Conservation (phyloP, 2,329 filamentous ascomycete species). For the Zarea fungicola region DNA sequence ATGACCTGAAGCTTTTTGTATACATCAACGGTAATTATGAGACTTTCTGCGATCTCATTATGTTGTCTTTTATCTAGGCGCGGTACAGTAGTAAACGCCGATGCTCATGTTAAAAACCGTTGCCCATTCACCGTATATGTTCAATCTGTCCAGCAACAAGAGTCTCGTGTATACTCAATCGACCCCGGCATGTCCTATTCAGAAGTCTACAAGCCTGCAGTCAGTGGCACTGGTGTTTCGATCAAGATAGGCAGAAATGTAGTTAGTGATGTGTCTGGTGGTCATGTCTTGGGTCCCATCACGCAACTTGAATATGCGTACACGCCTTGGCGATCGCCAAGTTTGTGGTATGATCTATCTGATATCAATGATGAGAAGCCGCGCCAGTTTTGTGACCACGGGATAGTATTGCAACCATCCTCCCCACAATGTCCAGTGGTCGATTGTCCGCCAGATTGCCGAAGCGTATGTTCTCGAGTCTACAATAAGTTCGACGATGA, state of each 20-base stretch:
- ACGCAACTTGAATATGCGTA: neutral
- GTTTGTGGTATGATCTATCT: neutral
- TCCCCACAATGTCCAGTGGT: neutral
- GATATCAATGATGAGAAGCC: neutral
- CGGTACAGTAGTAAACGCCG: too few species aligned
- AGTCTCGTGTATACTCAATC: neutral
- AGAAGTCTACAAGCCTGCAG: neutral
- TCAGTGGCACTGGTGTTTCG: neutral
- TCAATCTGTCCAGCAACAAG: neutral
- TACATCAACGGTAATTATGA: too few species aligned
- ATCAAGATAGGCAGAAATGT: neutral
- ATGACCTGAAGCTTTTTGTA: too few species aligned
- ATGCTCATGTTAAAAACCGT: neutral
- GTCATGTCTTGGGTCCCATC: neutral
- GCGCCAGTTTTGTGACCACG: neutral
- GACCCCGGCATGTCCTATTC: neutral
- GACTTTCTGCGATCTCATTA: too few species aligned
- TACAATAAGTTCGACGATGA: neutral
- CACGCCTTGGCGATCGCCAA: neutral
- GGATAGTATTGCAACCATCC: neutral
- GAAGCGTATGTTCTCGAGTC: neutral
- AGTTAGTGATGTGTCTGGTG: too few species aligned
- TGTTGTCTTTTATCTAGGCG: too few species aligned
- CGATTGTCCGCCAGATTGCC: neutral
- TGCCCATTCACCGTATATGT: neutral